Percentiles rank a stretch among this genome's conserved stretches.
Evolutionary conservation across 169 alveolate species (phyloP).

Genomic region (Cryptosporidium parvum): DNA sequence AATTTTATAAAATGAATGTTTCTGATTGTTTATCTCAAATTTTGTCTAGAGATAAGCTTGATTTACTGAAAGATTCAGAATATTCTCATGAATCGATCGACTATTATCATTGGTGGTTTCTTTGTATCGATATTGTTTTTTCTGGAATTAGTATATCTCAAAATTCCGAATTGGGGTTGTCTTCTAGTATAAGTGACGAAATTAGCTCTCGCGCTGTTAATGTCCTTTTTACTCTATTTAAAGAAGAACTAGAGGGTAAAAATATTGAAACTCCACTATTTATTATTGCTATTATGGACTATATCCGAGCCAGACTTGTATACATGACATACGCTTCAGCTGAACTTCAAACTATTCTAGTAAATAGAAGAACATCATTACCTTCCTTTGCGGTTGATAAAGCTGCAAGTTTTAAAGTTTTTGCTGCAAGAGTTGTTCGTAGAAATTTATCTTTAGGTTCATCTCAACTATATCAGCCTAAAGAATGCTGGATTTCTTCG

Average conservation of each 20-base stretch:
- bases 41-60: neutral
- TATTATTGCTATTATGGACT: constrained; percentile 54
- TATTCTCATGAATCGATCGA: constrained; percentile 16
- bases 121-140: constrained; percentile 41
- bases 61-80: neutral
- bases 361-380: constrained; percentile 56
- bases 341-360: constrained; percentile 46
- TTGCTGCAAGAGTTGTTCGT: constrained; percentile 73
- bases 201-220: constrained; percentile 6
- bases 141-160: constrained; percentile 48
- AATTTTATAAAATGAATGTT: constrained; percentile 37
- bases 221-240: constrained; percentile 23
- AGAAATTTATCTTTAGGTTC: constrained; percentile 41
- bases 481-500: constrained; percentile 52
- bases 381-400: constrained; percentile 36
- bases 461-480: constrained; percentile 41
- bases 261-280: constrained; percentile 12
- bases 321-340: constrained; percentile 68
- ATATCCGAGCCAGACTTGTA: constrained; percentile 54
- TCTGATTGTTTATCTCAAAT: neutral
- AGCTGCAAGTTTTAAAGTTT: constrained; percentile 46
- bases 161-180: constrained; percentile 10
- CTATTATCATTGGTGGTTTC: constrained; percentile 76
- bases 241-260: constrained; percentile 14
- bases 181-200: constrained; percentile 7